A percentile compares a stretch with the other conserved stretches of the same genome.
Evolutionary conservation across 1,284 basidiomycete genomes (phyloP).

Genomic region (Trametes hirsuta): DNA sequence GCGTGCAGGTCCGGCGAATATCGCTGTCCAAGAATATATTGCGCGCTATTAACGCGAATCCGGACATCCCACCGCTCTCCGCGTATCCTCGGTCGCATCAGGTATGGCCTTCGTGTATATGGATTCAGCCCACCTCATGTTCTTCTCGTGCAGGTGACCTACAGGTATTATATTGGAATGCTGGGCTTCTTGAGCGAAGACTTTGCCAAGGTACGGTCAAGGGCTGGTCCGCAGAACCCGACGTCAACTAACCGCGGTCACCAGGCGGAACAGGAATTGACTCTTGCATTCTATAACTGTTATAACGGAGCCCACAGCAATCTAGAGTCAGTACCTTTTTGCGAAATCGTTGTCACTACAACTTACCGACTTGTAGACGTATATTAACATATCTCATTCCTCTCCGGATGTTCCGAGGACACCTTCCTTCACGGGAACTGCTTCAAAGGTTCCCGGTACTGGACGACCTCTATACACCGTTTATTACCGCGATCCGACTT

Average conservation of each 20-base stretch:
- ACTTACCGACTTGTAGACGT: constrained; percentile 50
- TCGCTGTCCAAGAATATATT: constrained; percentile 92
- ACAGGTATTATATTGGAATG: constrained; percentile 93
- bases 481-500: constrained; percentile 74
- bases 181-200: constrained; percentile 93
- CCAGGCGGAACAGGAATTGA: constrained; percentile 83
- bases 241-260: background rate
- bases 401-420: constrained; percentile 83
- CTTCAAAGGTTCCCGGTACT: constrained; percentile 74
- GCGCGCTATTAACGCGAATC: constrained; percentile 84
- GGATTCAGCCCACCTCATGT: background rate
- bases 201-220: constrained; percentile 66
- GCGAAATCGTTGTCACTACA: background rate
- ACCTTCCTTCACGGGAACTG: constrained; percentile 75
- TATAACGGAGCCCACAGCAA: constrained; percentile 69
- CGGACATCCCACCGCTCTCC: constrained; percentile 79
- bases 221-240: background rate
- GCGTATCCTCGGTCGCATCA: constrained; percentile 86
- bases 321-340: constrained; percentile 65
- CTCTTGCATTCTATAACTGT: constrained; percentile 83
- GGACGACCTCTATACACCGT: constrained; percentile 77
- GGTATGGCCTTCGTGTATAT: constrained; percentile 46
- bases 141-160: constrained; percentile 68
- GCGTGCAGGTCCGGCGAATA: constrained; percentile 80
- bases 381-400: constrained; percentile 92